Evolutionary conservation across 1,284 basidiomycete genomes (phyloP).

Genomic region (Tausonia pullulans): DNA sequence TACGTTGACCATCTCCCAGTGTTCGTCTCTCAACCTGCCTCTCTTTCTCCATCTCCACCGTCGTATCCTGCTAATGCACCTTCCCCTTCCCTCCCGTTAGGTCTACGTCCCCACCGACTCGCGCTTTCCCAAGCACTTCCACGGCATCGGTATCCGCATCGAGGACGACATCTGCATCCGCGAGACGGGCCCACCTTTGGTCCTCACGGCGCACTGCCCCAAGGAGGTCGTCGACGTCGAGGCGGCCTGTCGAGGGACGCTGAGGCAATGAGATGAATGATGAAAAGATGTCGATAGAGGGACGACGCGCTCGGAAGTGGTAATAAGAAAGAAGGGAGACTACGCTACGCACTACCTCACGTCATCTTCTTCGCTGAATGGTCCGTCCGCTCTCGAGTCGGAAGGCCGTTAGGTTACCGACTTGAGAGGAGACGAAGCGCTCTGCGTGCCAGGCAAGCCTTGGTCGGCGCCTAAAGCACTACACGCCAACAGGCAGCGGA

Average conservation of each 20-base stretch:
- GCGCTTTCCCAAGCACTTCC: slow-evolving; percentile 71
- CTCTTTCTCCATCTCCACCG: not conserved
- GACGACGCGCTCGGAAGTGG: too few species aligned
- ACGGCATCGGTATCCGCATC: slow-evolving; percentile 67
- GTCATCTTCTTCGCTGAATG: too few species aligned
- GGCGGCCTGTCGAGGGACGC: slow-evolving; percentile 58
- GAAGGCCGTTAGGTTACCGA: too few species aligned
- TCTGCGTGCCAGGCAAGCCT: too few species aligned
- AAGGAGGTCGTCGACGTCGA: slow-evolving; percentile 86
- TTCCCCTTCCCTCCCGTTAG: slow-evolving; percentile 33
- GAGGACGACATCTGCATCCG: not conserved
- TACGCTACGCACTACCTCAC: too few species aligned
- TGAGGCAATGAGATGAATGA: not conserved
- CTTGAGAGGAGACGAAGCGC: too few species aligned
- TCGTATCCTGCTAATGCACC: not conserved
- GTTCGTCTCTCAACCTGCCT: slow-evolving; percentile 31
- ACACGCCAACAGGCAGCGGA: too few species aligned
- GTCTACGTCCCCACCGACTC: slow-evolving; percentile 71
- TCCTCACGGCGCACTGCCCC: slow-evolving; percentile 67
- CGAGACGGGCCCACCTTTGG: slow-evolving; percentile 46
- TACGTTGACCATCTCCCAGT: slow-evolving; percentile 35
- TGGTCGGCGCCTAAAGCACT: too few species aligned
- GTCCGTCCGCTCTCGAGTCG: too few species aligned
- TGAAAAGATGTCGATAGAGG: too few species aligned
- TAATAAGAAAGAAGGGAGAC: too few species aligned